phyloP scores from a whole-genome alignment of 2,329 filamentous ascomycete species.

The Rhexocercosporidium sp. region DNA sequence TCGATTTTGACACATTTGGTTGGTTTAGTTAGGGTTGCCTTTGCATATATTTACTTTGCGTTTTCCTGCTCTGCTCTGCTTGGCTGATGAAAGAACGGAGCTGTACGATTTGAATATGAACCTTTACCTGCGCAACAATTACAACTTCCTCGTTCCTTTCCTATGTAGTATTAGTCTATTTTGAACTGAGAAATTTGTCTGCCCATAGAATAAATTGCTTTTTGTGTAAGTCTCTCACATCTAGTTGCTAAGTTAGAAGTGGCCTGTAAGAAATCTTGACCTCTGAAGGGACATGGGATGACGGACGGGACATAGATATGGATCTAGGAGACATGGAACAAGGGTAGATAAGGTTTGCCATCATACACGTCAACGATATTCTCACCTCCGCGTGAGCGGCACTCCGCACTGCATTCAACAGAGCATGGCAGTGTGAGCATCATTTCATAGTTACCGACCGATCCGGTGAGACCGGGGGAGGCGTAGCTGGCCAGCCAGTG shows the following conservation, averaged over 20 bases:
- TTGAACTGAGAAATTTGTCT: neutral
- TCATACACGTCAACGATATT: neutral
- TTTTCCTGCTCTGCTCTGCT: neutral
- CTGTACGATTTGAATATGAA: conserved; percentile 8
- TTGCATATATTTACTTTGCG: neutral
- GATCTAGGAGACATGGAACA: neutral
- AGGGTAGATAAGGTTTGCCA: neutral
- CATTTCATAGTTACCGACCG: neutral
- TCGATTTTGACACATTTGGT: neutral
- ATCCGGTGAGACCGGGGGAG: neutral
- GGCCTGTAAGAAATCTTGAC: neutral
- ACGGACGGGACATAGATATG: neutral
- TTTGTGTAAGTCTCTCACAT: neutral
- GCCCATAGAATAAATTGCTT: neutral
- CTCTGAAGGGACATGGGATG: neutral
- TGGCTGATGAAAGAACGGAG: neutral
- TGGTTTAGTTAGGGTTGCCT: neutral
- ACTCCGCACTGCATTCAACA: too few species aligned
- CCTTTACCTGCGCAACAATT: neutral
- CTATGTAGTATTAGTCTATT: too few species aligned
- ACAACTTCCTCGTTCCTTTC: neutral
- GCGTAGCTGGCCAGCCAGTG: neutral
- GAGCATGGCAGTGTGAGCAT: too few species aligned
- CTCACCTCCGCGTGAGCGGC: neutral
- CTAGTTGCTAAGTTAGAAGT: neutral